Percentiles rank a stretch among this genome's conserved stretches.
Evolutionary conservation across 176 grass and related monocot genomes (phyloP).

Genomic region (Otatea glauca): DNA sequence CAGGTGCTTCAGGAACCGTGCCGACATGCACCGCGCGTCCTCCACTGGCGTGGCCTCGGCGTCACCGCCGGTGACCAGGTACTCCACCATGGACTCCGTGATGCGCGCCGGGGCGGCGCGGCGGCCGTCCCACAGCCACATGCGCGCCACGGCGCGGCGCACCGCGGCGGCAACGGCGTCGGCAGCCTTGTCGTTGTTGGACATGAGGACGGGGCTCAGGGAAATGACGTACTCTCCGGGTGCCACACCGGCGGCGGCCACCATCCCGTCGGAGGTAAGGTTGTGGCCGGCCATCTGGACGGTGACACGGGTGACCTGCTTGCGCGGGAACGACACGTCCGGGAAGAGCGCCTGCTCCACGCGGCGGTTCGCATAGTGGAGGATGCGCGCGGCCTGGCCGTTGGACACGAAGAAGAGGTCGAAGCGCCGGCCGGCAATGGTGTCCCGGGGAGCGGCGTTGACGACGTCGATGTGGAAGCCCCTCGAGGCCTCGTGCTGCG

Average conservation of each 20-base stretch:
- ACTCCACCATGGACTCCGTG: constrained; percentile 58
- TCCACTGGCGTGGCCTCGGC: neutral
- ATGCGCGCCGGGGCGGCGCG: constrained; percentile 46
- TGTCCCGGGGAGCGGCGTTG: neutral
- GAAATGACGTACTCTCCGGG: constrained; percentile 53
- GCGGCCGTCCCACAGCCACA: constrained; percentile 72
- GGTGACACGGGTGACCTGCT: constrained; percentile 57
- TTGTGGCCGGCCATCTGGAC: constrained; percentile 48
- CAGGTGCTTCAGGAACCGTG: constrained; percentile 54
- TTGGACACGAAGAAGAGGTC: constrained; percentile 75
- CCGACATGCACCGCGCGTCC: constrained; percentile 29
- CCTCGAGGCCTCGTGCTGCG: constrained; percentile 58
- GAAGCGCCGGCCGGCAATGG: constrained; percentile 44
- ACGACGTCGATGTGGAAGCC: constrained; percentile 59
- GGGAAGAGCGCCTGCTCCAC: constrained; percentile 73
- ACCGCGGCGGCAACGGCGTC: constrained; percentile 45
- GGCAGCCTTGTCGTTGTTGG: neutral
- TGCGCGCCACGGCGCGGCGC: constrained; percentile 56
- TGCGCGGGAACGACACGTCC: constrained; percentile 55
- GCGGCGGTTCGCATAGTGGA: constrained; percentile 53
- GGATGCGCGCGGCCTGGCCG: constrained; percentile 59
- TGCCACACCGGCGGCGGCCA: neutral
- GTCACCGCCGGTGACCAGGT: constrained; percentile 37
- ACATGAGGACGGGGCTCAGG: constrained; percentile 55
- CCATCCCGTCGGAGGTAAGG: constrained; percentile 37